Percentiles rank a stretch among this genome's conserved stretches.
phyloP scores from a whole-genome alignment of 352 stramenopile species.

The Pythium angustatum region DNA sequence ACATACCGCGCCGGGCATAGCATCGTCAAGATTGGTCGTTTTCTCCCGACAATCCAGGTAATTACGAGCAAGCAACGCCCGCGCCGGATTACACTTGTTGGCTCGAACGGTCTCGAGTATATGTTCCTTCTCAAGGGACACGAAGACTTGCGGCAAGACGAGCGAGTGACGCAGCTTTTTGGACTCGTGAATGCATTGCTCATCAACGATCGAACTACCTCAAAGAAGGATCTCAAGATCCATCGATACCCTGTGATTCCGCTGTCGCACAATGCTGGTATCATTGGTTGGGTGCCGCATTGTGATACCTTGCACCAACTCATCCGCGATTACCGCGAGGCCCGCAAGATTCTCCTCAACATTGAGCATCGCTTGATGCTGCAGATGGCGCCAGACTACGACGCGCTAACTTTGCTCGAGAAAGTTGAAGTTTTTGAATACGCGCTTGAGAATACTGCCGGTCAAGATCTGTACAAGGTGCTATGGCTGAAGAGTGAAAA shows the following conservation, averaged over 20 bases:
- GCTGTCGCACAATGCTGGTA: conserved; percentile 97
- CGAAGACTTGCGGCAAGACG: conserved; percentile 99
- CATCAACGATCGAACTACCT: conserved; percentile 96
- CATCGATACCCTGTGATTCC: conserved; percentile 98
- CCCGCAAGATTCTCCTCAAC: conserved; percentile 93
- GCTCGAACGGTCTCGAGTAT: conserved; percentile 98
- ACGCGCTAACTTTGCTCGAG: conserved; percentile 97
- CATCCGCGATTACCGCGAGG: conserved; percentile 96
- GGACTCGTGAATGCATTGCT: conserved; percentile 99
- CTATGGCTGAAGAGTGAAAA: conserved; percentile 99
- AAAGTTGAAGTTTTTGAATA: conserved; percentile 99
- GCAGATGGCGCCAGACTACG: conserved; percentile 97
- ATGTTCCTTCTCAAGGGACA: conserved; percentile 99
- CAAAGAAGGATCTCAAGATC: conserved; percentile 98
- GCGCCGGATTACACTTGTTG: conserved; percentile 96
- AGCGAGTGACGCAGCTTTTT: conserved; percentile 99
- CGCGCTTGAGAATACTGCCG: conserved; percentile 91
- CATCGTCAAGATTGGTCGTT: conserved; percentile 89
- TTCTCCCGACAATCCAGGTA: conserved; percentile 95
- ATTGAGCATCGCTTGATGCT: conserved; percentile 98
- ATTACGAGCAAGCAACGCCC: conserved; percentile 99
- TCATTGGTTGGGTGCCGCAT: conserved; percentile 99
- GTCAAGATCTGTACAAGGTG: conserved; percentile 98
- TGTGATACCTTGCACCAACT: conserved; percentile 99
- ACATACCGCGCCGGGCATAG: conserved; percentile 85